Percentiles rank a stretch among this genome's conserved stretches.
Conservation (phyloP, 495 filamentous ascomycete species). For the Penicillium waksmanii region DNA sequence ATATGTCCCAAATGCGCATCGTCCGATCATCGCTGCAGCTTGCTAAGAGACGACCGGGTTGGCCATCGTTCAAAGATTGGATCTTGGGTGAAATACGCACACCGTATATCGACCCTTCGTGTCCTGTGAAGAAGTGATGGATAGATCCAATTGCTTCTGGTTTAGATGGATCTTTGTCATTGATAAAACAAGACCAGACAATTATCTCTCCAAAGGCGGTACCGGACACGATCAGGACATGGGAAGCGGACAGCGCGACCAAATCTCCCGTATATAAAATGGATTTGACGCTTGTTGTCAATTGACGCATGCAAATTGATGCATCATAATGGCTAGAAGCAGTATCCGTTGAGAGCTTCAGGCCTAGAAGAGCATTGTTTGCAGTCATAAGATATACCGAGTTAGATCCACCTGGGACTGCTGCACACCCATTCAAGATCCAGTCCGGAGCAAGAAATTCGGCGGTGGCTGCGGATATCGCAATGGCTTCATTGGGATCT, state of each 20-base stretch:
- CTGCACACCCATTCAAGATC: conserved; percentile 73
- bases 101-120: conserved; percentile 93
- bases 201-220: conserved; percentile 94
- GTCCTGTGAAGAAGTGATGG: conserved; percentile 78
- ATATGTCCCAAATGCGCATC: conserved; percentile 86
- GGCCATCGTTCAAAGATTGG: conserved; percentile 30
- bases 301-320: conserved; percentile 38
- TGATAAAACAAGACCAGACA: conserved; percentile 74
- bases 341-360: conserved; percentile 28
- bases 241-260: conserved; percentile 54
- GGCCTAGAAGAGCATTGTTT: conserved; percentile 73
- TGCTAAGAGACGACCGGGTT: conserved; percentile 63
- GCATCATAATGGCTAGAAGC: conserved; percentile 23
- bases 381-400: conserved; percentile 68
- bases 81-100: conserved; percentile 74
- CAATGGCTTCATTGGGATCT: neutral
- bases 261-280: conserved; percentile 88
- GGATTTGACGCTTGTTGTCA: conserved; percentile 74
- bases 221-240: conserved; percentile 78
- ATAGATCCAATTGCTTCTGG: conserved; percentile 40
- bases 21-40: conserved; percentile 97
- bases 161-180: conserved; percentile 8
- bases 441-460: conserved; percentile 68
- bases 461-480: conserved; percentile 31
- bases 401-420: conserved; percentile 21